Base-by-base conservation (phyloP, 768 basidiomycete genomes). In the Suillus decipiens region DNA sequence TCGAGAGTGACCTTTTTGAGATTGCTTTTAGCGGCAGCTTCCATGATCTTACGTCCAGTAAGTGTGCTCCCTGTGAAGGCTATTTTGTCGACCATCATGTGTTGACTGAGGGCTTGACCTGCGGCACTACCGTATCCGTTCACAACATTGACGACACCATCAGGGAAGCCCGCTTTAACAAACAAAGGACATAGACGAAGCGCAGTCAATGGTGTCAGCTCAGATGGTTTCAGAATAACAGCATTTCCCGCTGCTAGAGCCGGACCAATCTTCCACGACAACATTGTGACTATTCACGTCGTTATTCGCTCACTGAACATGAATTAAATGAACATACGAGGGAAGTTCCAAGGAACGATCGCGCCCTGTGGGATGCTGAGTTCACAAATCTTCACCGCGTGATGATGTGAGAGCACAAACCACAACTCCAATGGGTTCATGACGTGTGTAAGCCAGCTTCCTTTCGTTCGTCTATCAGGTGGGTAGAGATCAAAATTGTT, bases 311-410 rank as follows among this genome's bases (percentile, higher is more conserved):
- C n/a, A 24, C 14, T 57, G 37, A 42, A 34, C 11, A 41, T n/a
- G 24, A 24, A 11, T 43, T 2, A 37, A 33, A 33, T 5, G 24
- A 3, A 55, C n/a, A 28, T 22, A 62, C 75, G 79, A 70, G 71
- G 86, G 77, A 84, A 87, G 76, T 89, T 89, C 89, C 89, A 89
- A 10, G 88, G 87, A 42, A 87, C 84, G 66, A 88, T 88, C 73
- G 78, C 77, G 22, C 79, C 80, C 75, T 76, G 63, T 62, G 53
- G 50, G 24, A 56, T 56, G 15, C 15, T 17, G 24, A 56, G 24
- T 39, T 56, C 22, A 5, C 15, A 63, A 1, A 22, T 12, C 11
- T 57, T 79, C 66, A 66, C 47, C n/a, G 33, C 62, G 1, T 37
- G 14, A 54, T 31, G 41, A 28, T 9, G 11, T 15, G 37, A n/a